Percentiles rank a stretch among this genome's conserved stretches.
Evolutionary conservation across 805 yeast species (phyloP).

Genomic region (Osmozyma mogii): DNA sequence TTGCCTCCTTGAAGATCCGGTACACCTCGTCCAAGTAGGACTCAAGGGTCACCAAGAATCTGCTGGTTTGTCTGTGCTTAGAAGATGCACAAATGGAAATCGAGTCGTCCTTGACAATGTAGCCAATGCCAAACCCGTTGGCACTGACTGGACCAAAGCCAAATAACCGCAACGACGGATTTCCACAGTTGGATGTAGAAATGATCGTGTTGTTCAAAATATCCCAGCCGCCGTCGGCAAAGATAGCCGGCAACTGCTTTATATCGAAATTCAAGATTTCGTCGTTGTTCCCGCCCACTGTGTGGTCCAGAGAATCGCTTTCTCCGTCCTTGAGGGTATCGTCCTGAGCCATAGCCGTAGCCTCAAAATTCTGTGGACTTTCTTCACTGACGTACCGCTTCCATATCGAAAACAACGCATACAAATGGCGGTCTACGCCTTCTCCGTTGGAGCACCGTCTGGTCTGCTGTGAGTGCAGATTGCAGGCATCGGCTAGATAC

Average conservation of each 20-base stretch:
- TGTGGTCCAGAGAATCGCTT: slow-evolving; percentile 20
- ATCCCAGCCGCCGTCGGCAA: slow-evolving; percentile 86
- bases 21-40: slow-evolving; percentile 42
- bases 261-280: slow-evolving; percentile 12
- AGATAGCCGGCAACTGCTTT: slow-evolving; percentile 55
- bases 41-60: slow-evolving; percentile 46
- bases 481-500: slow-evolving; percentile 61
- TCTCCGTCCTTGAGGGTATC: slow-evolving; percentile 6
- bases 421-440: slow-evolving; percentile 90
- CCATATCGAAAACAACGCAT: slow-evolving; percentile 85
- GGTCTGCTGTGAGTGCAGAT: slow-evolving; percentile 60
- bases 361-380: slow-evolving; percentile 3
- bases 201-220: slow-evolving; percentile 70
- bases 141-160: slow-evolving; percentile 56
- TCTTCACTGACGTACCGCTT: slow-evolving; percentile 43
- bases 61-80: slow-evolving; percentile 51
- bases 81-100: slow-evolving; percentile 48
- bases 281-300: slow-evolving; percentile 18
- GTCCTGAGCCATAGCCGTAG: slow-evolving; percentile 6
- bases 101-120: slow-evolving; percentile 44
- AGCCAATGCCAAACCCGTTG: slow-evolving; percentile 53
- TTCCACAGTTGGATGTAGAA: slow-evolving; percentile 66
- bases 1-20: slow-evolving; percentile 21
- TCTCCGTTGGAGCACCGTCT: slow-evolving; percentile 63
- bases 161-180: slow-evolving; percentile 49